Percentiles rank a stretch among this genome's conserved stretches.
These are phyloP conservation scores for Fusarium bactridioides DNA, from an alignment of 2,329 filamentous ascomycete genomes.

Conservation along the genomic window DNA sequence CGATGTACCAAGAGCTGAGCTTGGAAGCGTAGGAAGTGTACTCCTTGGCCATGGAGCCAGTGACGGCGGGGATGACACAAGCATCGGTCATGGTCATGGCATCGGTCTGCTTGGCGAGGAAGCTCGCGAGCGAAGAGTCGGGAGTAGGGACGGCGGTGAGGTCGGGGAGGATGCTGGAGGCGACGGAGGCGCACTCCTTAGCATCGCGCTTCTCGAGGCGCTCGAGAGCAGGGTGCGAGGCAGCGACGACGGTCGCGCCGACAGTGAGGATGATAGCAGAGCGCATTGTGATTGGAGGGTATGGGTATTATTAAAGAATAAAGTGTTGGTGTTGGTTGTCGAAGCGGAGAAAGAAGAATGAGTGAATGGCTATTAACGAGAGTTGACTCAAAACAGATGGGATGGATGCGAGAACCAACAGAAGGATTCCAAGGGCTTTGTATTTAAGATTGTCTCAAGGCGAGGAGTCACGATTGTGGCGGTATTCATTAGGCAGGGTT, in stretches of 20 bases:
- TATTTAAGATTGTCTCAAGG: neutral
- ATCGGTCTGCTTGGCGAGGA: slow-evolving; percentile 32
- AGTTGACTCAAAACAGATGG: neutral
- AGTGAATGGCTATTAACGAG: neutral
- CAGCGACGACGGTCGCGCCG: slow-evolving; percentile 16
- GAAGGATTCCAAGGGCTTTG: neutral
- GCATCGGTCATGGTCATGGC: slow-evolving; percentile 27
- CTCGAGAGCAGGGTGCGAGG: slow-evolving; percentile 1
- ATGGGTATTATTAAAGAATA: neutral
- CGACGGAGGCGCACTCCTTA: slow-evolving; percentile 32
- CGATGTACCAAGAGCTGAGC: slow-evolving; percentile 36
- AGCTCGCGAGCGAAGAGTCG: slow-evolving; percentile 23
- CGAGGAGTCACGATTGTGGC: neutral
- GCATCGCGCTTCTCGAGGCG: slow-evolving; percentile 27
- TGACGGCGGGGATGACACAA: slow-evolving; percentile 40
- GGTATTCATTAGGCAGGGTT: neutral
- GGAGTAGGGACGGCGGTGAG: slow-evolving; percentile 36
- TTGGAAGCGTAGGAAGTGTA: slow-evolving; percentile 37
- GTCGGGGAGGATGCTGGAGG: slow-evolving; percentile 23
- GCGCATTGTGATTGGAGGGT: slow-evolving; percentile 3
- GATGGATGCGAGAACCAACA: neutral
- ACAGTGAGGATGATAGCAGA: slow-evolving; percentile 20
- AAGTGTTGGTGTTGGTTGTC: neutral
- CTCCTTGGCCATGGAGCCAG: slow-evolving; percentile 39
- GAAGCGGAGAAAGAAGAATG: neutral